Evolutionary conservation across 805 yeast species (phyloP).

Genomic region (Monosporozyma aerobia): DNA sequence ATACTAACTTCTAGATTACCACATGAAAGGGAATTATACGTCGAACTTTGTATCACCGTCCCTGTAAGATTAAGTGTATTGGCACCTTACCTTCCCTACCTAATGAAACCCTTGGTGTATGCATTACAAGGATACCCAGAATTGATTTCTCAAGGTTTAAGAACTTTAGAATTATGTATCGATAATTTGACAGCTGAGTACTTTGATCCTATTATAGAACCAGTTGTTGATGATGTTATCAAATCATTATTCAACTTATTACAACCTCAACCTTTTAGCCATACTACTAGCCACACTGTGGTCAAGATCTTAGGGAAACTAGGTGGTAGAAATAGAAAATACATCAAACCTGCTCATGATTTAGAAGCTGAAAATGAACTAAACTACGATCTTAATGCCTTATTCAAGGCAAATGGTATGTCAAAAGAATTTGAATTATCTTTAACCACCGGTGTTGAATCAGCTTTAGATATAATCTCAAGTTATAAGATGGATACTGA

Average conservation of each 20-base stretch:
- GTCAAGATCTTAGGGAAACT: slow-evolving; percentile 86
- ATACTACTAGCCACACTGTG: slow-evolving; percentile 91
- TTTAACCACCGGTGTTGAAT: slow-evolving; percentile 70
- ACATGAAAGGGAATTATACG: slow-evolving; percentile 88
- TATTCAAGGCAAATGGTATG: slow-evolving; percentile 65
- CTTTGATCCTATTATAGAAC: slow-evolving; percentile 94
- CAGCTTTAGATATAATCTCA: slow-evolving; percentile 68
- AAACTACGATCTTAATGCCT: slow-evolving; percentile 64
- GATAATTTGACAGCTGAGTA: slow-evolving; percentile 94
- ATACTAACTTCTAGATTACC: slow-evolving; percentile 77
- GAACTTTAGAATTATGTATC: slow-evolving; percentile 91
- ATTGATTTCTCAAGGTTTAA: slow-evolving; percentile 83
- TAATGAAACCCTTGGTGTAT: slow-evolving; percentile 84
- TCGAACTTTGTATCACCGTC: slow-evolving; percentile 88
- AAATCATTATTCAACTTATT: slow-evolving; percentile 85
- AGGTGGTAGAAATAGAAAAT: slow-evolving; percentile 91
- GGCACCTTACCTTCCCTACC: slow-evolving; percentile 81
- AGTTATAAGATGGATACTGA: slow-evolving; percentile 50
- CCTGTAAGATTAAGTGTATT: slow-evolving; percentile 90
- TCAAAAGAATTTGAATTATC: slow-evolving; percentile 56
- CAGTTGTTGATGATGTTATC: slow-evolving; percentile 91
- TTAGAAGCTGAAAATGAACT: slow-evolving; percentile 42
- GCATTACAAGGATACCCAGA: slow-evolving; percentile 89
- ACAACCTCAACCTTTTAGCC: slow-evolving; percentile 88
- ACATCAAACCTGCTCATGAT: slow-evolving; percentile 66